phyloP scores from a whole-genome alignment of 352 stramenopile genomes.

The Phytophthora litchii region DNA sequence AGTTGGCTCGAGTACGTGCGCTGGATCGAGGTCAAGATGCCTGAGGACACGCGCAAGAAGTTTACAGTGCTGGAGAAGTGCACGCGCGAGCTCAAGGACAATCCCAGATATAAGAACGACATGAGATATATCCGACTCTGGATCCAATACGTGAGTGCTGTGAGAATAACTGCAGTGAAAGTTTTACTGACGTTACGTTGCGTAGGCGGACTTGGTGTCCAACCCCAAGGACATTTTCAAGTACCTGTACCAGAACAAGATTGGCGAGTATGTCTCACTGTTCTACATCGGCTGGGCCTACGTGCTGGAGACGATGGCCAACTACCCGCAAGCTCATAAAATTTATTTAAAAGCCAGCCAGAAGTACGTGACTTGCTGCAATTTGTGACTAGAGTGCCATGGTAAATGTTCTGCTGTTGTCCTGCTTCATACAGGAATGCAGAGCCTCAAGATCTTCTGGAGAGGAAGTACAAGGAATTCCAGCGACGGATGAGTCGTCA shows the following conservation, averaged over 20 bases:
- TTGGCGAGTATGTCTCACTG: conserved; percentile 76
- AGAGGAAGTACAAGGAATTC: conserved; percentile 85
- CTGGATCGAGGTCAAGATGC: conserved; percentile 84
- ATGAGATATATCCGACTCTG: conserved; percentile 83
- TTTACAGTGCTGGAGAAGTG: conserved; percentile 77
- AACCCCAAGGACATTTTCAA: conserved; percentile 91
- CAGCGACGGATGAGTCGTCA: conserved; percentile 84
- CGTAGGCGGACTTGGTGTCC: conserved; percentile 79
- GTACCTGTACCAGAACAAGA: conserved; percentile 89
- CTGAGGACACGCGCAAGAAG: conserved; percentile 83
- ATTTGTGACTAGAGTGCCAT: background rate
- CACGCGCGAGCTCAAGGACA: conserved; percentile 72
- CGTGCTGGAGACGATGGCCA: conserved; percentile 79
- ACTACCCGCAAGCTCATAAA: conserved; percentile 85
- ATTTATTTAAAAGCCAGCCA: conserved; percentile 87
- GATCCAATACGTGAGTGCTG: conserved; percentile 86
- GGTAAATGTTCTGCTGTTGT: conserved; percentile 9
- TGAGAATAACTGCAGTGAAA: background rate
- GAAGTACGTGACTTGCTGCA: conserved; percentile 58
- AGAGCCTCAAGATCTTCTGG: conserved; percentile 65
- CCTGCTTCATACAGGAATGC: conserved; percentile 54
- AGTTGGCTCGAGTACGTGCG: conserved; percentile 77
- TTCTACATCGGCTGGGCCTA: conserved; percentile 90
- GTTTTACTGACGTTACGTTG: conserved; percentile 6
- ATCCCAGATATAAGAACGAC: conserved; percentile 73